These are phyloP conservation scores for Colletotrichum noveboracense DNA, from an alignment of 2,329 filamentous ascomycete genomes.

Conservation along the genomic window DNA sequence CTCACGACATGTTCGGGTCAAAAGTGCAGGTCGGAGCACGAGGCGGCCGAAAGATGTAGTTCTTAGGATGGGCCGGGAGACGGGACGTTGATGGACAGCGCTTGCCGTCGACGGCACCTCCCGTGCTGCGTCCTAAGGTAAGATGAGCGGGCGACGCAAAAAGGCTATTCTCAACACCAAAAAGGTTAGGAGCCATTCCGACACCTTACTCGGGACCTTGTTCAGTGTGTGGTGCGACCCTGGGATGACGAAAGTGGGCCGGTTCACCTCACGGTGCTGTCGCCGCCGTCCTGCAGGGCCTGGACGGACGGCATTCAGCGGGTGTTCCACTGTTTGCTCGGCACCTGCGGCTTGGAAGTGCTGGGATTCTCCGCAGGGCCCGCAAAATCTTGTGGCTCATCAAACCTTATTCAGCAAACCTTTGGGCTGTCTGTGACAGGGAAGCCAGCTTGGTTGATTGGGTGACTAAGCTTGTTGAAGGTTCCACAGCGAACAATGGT, in stretches of 20 bases:
- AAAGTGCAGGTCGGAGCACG: neutral
- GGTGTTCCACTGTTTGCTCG: neutral
- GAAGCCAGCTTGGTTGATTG: neutral
- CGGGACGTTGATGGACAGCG: neutral
- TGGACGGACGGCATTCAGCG: neutral
- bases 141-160: neutral
- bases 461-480: neutral
- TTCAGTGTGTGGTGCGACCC: neutral
- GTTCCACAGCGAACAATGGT: neutral
- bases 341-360: neutral
- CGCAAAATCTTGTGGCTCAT: slow-evolving; percentile 7
- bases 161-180: neutral
- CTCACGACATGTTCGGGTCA: neutral
- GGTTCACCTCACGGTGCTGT: neutral
- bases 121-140: neutral
- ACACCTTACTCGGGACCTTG: neutral
- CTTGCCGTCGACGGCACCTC: neutral
- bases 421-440: neutral
- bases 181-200: neutral
- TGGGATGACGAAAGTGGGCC: neutral
- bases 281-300: neutral
- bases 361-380: neutral
- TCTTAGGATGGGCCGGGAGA: neutral
- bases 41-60: neutral
- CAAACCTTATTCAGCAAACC: slow-evolving; percentile 10